Evolutionary conservation across 2,329 filamentous ascomycete genomes (phyloP).

Genomic region (Aspergillus brasiliensis): DNA sequence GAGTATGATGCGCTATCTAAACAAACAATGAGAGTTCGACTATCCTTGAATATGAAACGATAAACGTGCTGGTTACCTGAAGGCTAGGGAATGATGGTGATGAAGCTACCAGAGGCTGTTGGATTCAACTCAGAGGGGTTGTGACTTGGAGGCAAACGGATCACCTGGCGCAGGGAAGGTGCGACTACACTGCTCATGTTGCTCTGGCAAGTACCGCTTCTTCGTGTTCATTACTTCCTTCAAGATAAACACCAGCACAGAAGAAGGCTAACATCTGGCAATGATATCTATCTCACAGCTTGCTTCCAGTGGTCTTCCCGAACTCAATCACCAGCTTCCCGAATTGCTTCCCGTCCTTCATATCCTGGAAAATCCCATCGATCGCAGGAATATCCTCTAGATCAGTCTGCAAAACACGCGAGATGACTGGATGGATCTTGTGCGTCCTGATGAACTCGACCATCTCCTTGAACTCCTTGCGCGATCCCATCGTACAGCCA

Average conservation of each 20-base stretch:
- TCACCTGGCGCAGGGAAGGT: not conserved
- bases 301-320: constrained; percentile 42
- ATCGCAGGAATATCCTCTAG: constrained; percentile 78
- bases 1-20: constrained; percentile 7
- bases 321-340: constrained; percentile 87
- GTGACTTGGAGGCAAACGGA: not conserved
- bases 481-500: constrained; percentile 88
- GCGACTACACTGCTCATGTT: not conserved
- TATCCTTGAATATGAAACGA: constrained; percentile 14
- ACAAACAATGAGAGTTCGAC: constrained; percentile 12
- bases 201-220: not conserved
- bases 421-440: constrained; percentile 76
- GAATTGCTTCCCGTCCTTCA: constrained; percentile 83
- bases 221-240: no score
- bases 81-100: constrained; percentile 12
- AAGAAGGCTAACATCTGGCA: not conserved
- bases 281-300: constrained; percentile 32
- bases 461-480: constrained; percentile 90
- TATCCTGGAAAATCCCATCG: constrained; percentile 80
- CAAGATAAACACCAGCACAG: not conserved
- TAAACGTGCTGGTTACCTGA: constrained; percentile 14
- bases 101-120: not conserved
- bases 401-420: constrained; percentile 66
- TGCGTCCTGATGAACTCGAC: constrained; percentile 75
- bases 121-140: not conserved